A percentile compares a stretch with the other conserved stretches of the same genome.
Evolutionary conservation across 352 stramenopile species (phyloP).

Genomic region (Phytopythium delawarense): DNA sequence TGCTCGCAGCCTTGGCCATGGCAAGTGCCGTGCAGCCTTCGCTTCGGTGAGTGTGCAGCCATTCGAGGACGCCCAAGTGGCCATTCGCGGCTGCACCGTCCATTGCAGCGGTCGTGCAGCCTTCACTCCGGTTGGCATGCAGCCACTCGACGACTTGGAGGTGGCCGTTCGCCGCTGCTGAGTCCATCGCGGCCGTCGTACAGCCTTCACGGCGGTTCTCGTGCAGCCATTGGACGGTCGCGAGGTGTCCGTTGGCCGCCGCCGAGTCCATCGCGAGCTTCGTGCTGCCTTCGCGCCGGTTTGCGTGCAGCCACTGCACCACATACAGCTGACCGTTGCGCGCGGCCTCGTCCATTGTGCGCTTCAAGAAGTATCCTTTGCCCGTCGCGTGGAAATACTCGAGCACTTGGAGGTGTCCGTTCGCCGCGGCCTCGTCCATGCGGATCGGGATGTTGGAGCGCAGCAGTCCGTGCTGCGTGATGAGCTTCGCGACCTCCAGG

Average conservation of each 20-base stretch:
- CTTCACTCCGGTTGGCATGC: conserved; percentile 10
- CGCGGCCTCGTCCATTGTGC: conserved; percentile 14
- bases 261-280: conserved; percentile 14
- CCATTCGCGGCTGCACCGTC: conserved; percentile 18
- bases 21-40: conserved; percentile 17
- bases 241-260: conserved; percentile 17
- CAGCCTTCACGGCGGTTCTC: conserved; percentile 14
- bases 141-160: conserved; percentile 18
- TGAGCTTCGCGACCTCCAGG: conserved; percentile 14
- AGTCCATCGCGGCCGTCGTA: conserved; percentile 15
- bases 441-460: conserved; percentile 8
- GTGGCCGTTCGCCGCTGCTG: conserved; percentile 14
- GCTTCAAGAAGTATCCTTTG: neutral
- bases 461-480: conserved; percentile 5
- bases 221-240: conserved; percentile 19
- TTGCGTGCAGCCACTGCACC: conserved; percentile 16
- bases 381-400: conserved; percentile 9
- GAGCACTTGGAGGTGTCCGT: conserved; percentile 12
- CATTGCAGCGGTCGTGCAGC: conserved; percentile 17
- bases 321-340: neutral
- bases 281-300: conserved; percentile 19
- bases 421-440: conserved; percentile 15
- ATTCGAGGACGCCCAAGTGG: conserved; percentile 15
- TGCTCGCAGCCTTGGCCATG: conserved; percentile 10
- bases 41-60: conserved; percentile 16